Evolutionary conservation across 1,284 basidiomycete genomes (phyloP), one percentile per base, ranked within the genome.

Genomic region (Termitomyces sp.): DNA sequence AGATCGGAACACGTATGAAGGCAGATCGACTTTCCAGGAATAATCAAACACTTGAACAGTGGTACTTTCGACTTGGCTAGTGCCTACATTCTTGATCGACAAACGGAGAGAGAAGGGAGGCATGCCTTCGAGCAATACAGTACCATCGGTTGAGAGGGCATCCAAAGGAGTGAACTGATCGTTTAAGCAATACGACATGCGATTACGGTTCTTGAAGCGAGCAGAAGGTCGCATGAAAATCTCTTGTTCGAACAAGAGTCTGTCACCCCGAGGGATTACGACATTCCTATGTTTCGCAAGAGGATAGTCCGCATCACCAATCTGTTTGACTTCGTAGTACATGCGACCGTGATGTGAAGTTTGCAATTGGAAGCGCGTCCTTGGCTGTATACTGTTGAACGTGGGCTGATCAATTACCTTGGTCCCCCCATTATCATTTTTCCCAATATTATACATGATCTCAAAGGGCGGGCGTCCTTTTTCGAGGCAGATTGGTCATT

Each of bases 261-360:
- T 72, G 65, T 86, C 72, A 42, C 79, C 72, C 57, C 84, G 81
- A 19, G 85, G 81, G 61, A 89, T 86, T 55, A 82, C 70, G 15
- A 72, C 74, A 58, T 79, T 73, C 62, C 76, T 79, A 68, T 84
- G 80, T 62, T 84, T 83, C 13, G 78, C 76, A 34, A 88, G 75
- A 7, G 89, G 86, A 70, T 97, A 98, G n/a, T 89, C 82, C 0
- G 86, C 78, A 67, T 99, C 96, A 8, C 88, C 89, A 19, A 98
- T 82, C 63, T 90, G 88, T 59, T 88, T 85, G 60, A 99, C 86
- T 66, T 92, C 87, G 68, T 98, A 98, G 65, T 83, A 88, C 66
- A 95, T 90, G 54, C 84, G 80, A 2, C 94, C 94, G 1, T 92
- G 79, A 36, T 81, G 80, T 0, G 83, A 81, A 0, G 91, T 94